Base-by-base conservation (phyloP, 225 moss, liverwort and hornwort genomes). In the Ulota crispa region DNA sequence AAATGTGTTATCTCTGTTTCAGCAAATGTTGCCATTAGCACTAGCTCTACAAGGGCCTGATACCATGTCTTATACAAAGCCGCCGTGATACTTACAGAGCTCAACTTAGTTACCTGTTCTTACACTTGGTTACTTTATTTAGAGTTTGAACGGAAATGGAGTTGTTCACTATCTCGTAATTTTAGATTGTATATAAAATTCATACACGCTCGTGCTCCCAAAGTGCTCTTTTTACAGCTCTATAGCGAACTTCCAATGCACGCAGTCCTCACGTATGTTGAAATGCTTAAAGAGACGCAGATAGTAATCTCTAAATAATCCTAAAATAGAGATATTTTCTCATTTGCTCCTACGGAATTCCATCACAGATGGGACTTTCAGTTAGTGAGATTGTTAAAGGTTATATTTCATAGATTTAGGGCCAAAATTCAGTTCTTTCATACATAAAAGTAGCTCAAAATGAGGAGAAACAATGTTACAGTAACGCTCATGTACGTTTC, bases 1-100 rank as follows among this genome's bases (percentile, higher is more conserved):
- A 24, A 87, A 26, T 31, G 87, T 81, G 78, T 81, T 87, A 57
- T 81, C 84, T 69, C 87, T 87, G 80, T 74, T 70, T 8, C 86
- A 69, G 2, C 31, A 80, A 53, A 53, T n/a, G 2, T 0, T 43
- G 30, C 7, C 2, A 23, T 42, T 15, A 76, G 43, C 7, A 43
- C 43, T 45, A 12, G 30, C 75, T 43, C 13, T 2, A 0, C 4
- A 64, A 18, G 24, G 32, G 31, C 56, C 9, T 16, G 9, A 56
- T 26, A n/a, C 32, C 7, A 15, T 8, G 3, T 36, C 2, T 12
- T 4, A 13, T 26, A 59, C 26, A 24, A 26, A 59, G 2, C 59
- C 12, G 2, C 59, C 12, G 12, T 59, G 12, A 11, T 59, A 60
- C 23, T 2, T 23, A 3, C 23, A 23, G 34, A 9, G 39, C 39